phyloP scores from a whole-genome alignment of 2,329 filamentous ascomycete genomes.

The Cladosporium sp. region DNA sequence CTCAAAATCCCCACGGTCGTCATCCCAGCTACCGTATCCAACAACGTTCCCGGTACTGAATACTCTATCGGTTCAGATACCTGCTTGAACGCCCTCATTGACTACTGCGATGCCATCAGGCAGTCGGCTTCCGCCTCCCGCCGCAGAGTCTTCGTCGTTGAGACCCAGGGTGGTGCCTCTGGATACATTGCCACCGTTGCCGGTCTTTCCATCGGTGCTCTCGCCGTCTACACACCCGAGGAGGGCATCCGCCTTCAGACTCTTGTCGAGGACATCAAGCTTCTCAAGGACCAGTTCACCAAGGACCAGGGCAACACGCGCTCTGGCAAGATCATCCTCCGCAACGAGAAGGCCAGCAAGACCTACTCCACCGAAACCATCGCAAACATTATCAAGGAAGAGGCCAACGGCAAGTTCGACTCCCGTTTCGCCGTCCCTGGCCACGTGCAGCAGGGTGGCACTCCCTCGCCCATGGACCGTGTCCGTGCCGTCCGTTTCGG shows the following conservation, averaged over 20 bases:
- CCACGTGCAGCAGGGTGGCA: slow-evolving; percentile 91
- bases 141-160: slow-evolving; percentile 93
- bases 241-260: slow-evolving; percentile 93
- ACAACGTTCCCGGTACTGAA: slow-evolving; percentile 97
- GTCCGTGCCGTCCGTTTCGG: slow-evolving; percentile 88
- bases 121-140: slow-evolving; percentile 94
- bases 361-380: slow-evolving; percentile 93
- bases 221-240: slow-evolving; percentile 94
- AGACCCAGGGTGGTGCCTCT: slow-evolving; percentile 92
- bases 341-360: slow-evolving; percentile 90
- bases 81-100: slow-evolving; percentile 90
- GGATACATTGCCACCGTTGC: slow-evolving; percentile 92
- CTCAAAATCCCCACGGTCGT: slow-evolving; percentile 92
- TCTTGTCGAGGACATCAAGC: slow-evolving; percentile 85
- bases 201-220: slow-evolving; percentile 86
- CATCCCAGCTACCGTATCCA: slow-evolving; percentile 94
- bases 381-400: slow-evolving; percentile 92
- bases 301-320: slow-evolving; percentile 85
- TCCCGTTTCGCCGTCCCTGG: slow-evolving; percentile 88
- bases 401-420: slow-evolving; percentile 89
- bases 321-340: slow-evolving; percentile 90
- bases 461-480: slow-evolving; percentile 93
- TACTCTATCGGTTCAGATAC: slow-evolving; percentile 97
- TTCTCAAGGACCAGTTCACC: slow-evolving; percentile 81
- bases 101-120: slow-evolving; percentile 96